These are phyloP conservation scores for Prillingera fragicola DNA, from an alignment of 1,284 basidiomycete species.

Conservation along the genomic window DNA sequence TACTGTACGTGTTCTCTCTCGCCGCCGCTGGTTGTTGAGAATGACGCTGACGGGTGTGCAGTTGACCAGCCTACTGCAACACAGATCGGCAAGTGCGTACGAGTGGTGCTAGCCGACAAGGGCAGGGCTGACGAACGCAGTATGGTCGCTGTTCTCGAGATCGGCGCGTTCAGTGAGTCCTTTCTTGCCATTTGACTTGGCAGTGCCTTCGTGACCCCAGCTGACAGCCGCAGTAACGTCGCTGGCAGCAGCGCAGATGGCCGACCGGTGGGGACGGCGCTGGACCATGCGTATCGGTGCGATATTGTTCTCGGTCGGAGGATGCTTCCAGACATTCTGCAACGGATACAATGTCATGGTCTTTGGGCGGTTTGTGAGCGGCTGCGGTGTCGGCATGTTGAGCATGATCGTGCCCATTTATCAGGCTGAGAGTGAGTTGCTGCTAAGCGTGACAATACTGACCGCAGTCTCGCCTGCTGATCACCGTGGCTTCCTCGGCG, in stretches of 20 bases:
- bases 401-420: slow-evolving; percentile 97
- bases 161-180: slow-evolving; percentile 80
- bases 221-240: slow-evolving; percentile 64
- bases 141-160: slow-evolving; percentile 87
- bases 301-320: slow-evolving; percentile 79
- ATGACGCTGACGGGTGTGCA: slow-evolving; percentile 13
- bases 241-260: slow-evolving; percentile 77
- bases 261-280: slow-evolving; percentile 80
- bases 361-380: slow-evolving; percentile 76
- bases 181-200: too few relatives aligned
- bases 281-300: slow-evolving; percentile 85
- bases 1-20: slow-evolving; percentile 22
- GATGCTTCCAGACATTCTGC: slow-evolving; percentile 83
- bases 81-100: slow-evolving; percentile 50
- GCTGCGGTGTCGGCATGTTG: slow-evolving; percentile 88
- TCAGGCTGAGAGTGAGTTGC: slow-evolving; percentile 46
- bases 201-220: background rate
- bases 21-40: too few relatives aligned
- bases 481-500: slow-evolving; percentile 82
- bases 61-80: slow-evolving; percentile 64
- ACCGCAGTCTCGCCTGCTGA: slow-evolving; percentile 15
- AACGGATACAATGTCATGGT: slow-evolving; percentile 80
- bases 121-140: slow-evolving; percentile 53
- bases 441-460: slow-evolving; percentile 4
- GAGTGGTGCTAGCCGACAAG: background rate